Base-by-base conservation (phyloP, 352 stramenopile species). In the Sclerospora graminicola region DNA sequence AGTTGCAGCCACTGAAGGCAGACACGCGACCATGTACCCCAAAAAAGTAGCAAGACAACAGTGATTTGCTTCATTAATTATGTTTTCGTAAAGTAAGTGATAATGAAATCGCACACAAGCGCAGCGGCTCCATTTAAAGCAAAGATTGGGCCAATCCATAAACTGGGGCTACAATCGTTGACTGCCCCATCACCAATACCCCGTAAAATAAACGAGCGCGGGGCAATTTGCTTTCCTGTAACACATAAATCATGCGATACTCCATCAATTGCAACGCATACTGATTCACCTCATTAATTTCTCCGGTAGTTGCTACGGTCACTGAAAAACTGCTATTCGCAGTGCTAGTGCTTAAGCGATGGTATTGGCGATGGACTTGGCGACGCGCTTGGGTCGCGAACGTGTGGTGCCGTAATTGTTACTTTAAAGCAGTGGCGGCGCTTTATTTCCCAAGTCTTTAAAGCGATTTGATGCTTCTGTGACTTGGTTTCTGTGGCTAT, bases 1-100 rank as follows among this genome's bases (percentile, higher is more conserved):
- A 4, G 68, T 62, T 8, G 63, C 72, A n/a, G 76, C 76, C 8
- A 85, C 56, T 0, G 69, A 55, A 7, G 70, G 51, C 1, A 88
- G 54, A 45, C 70, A 82, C 30, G 68, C 70, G 54, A 88, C 76
- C 76, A 88, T 10, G 48, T 60, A 19, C 67, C 65, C 43, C 68
- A 80, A 45, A 57, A 69, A 38, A 82, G 34, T 28, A 88, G 42
- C 40, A 85, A 44, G 20, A 60, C 61, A 28, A 82, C 58, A 24
- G 78, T 74, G 28, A 88, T 39, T 46, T 83, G 74, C 66, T 85
- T 88, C 54, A 88, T 70, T 2, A 82, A 59, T 15, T 79, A 54
- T 51, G 66, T 80, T 55, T 88, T 69, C 34, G 74, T 78, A 26
- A 67, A 62, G 11, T 69, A 73, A 20, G 64, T 82, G 16, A 88